Evolutionary conservation across 2,329 filamentous ascomycete species (phyloP).

Genomic region (Chaetomium sp.): DNA sequence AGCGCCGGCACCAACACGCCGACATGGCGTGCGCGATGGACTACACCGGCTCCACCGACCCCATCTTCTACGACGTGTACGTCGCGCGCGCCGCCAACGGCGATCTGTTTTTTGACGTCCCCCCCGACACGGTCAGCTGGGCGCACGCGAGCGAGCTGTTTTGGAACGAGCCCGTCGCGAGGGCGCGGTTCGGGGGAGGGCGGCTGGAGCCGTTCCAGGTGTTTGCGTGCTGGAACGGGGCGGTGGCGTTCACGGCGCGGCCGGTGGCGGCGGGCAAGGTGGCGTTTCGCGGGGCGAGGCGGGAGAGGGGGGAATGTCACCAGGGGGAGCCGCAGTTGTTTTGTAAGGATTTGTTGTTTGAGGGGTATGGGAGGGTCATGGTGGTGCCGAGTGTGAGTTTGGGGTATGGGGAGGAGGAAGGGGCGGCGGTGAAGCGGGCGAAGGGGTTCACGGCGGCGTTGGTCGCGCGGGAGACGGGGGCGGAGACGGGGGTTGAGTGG

Average conservation of each 20-base stretch:
- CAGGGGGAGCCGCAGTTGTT: conserved; percentile 59
- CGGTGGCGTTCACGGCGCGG: conserved; percentile 49
- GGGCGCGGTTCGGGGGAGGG: conserved; percentile 39
- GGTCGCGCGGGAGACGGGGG: conserved; percentile 34
- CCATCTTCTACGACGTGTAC: conserved; percentile 60
- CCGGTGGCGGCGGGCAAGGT: conserved; percentile 47
- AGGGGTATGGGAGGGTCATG: conserved; percentile 54
- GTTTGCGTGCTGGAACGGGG: conserved; percentile 64
- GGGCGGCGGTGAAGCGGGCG: conserved; percentile 48
- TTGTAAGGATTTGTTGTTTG: conserved; percentile 58
- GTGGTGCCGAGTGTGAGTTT: conserved; percentile 59
- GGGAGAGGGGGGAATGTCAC: conserved; percentile 48
- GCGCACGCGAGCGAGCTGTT: conserved; percentile 53
- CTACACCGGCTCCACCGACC: conserved; percentile 53
- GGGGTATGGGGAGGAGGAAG: conserved; percentile 53
- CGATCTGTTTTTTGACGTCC: conserved; percentile 58
- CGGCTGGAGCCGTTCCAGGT: conserved; percentile 60
- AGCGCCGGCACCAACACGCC: conserved; percentile 49
- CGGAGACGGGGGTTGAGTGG: conserved; percentile 46
- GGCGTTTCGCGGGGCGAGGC: conserved; percentile 46
- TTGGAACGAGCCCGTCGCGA: conserved; percentile 48
- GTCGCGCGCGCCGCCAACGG: conserved; percentile 55
- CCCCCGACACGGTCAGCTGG: conserved; percentile 50
- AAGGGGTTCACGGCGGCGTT: conserved; percentile 51
- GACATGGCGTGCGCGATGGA: conserved; percentile 63